phyloP scores from a whole-genome alignment of 306 rosid genomes.

The Argentina anserina region DNA sequence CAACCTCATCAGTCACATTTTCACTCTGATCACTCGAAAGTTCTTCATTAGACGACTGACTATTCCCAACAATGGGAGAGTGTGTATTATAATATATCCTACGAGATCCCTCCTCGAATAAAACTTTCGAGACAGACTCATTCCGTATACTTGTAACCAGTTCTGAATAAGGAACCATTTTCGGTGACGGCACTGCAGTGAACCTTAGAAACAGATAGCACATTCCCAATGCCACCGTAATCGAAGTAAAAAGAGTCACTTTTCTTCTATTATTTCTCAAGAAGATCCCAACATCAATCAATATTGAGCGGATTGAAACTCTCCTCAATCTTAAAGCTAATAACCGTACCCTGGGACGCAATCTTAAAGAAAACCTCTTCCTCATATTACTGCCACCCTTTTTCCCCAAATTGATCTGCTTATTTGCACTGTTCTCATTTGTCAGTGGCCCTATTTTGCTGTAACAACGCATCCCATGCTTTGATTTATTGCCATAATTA shows the following conservation, averaged over 20 bases:
- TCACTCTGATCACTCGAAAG: slow-evolving; percentile 30
- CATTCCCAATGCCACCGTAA: slow-evolving; percentile 56
- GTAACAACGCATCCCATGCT: slow-evolving; percentile 41
- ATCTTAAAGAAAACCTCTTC: slow-evolving; percentile 66
- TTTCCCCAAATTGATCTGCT: slow-evolving; percentile 40
- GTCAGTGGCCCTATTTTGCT: slow-evolving; percentile 41
- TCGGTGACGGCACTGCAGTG: slow-evolving; percentile 58
- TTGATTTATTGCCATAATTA: slow-evolving; percentile 40
- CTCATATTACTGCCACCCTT: slow-evolving; percentile 34
- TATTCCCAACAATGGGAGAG: slow-evolving; percentile 18
- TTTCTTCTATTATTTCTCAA: slow-evolving; percentile 56
- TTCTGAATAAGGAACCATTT: slow-evolving; percentile 79
- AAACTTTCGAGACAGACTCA: slow-evolving; percentile 59
- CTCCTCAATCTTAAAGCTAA: slow-evolving; percentile 52
- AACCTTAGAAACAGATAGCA: slow-evolving; percentile 67
- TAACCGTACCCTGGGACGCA: slow-evolving; percentile 73
- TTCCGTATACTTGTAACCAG: slow-evolving; percentile 56
- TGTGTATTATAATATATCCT: slow-evolving; percentile 57
- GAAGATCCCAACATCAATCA: slow-evolving; percentile 45
- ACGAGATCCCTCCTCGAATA: slow-evolving; percentile 92
- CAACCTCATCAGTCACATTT: slow-evolving; percentile 26
- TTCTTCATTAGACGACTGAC: slow-evolving; percentile 39
- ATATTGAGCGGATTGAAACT: slow-evolving; percentile 49
- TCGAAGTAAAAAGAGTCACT: slow-evolving; percentile 49
- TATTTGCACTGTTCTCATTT: slow-evolving; percentile 44